Conservation (phyloP, 805 yeast genomes). For the Torulaspora franciscae region DNA sequence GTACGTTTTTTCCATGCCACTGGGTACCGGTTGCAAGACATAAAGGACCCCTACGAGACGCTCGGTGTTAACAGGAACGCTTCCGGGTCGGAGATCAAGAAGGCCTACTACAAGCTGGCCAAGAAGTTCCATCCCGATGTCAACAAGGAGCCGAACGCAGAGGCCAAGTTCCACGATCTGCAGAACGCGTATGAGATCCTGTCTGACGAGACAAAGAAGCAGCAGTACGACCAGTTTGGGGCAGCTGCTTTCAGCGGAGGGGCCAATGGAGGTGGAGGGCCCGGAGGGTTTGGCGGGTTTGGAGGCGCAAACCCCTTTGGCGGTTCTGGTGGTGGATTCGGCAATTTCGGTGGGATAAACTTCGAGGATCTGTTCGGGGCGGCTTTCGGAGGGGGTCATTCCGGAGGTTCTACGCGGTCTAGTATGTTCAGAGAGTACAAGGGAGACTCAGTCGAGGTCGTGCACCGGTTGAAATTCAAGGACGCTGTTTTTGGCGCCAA, state of each 20-base stretch:
- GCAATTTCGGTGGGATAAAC: constrained; percentile 43
- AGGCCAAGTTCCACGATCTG: constrained; percentile 81
- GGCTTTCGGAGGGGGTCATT: constrained; percentile 33
- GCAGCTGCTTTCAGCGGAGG: constrained; percentile 69
- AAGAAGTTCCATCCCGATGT: constrained; percentile 96
- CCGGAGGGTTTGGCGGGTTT: constrained; percentile 42
- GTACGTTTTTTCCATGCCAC: constrained; percentile 19
- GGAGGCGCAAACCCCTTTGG: constrained; percentile 41
- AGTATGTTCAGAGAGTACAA: constrained; percentile 60
- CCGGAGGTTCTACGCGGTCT: constrained; percentile 30
- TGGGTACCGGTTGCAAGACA: constrained; percentile 14
- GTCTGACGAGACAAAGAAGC: constrained; percentile 76
- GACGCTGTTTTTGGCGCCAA: constrained; percentile 81
- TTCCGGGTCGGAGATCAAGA: constrained; percentile 78
- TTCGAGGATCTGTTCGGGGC: constrained; percentile 60
- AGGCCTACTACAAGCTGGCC: constrained; percentile 89
- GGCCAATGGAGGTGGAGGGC: constrained; percentile 47
- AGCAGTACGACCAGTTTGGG: constrained; percentile 90
- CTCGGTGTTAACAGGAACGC: constrained; percentile 75
- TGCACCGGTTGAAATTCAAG: constrained; percentile 69
- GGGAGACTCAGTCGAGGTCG: constrained; percentile 83
- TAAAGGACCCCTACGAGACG: constrained; percentile 74
- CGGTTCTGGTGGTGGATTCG: constrained; percentile 31
- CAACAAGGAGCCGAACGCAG: constrained; percentile 85
- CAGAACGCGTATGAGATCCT: constrained; percentile 93